Evolutionary conservation across 2,329 filamentous ascomycete genomes (phyloP).

Genomic region (Emydomyces testavorans): DNA sequence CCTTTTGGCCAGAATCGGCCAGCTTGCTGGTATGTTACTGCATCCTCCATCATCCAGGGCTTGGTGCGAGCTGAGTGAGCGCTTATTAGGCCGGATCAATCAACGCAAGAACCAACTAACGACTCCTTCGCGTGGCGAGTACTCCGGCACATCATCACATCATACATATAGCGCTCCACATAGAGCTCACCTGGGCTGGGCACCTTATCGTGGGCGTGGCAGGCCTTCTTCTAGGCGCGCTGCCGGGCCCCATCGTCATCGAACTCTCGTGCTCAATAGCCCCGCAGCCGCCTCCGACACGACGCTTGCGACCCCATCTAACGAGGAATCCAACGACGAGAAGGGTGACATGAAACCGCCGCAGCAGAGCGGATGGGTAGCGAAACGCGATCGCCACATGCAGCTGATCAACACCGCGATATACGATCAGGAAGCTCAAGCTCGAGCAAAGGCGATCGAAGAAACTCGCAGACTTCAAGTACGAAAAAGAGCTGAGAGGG

Average conservation of each 20-base stretch:
- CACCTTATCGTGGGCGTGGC: constrained; percentile 35
- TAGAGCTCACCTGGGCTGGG: constrained; percentile 28
- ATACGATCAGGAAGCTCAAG: constrained; percentile 61
- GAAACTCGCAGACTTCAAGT: constrained; percentile 44
- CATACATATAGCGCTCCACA: constrained; percentile 12
- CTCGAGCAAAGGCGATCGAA: constrained; percentile 59
- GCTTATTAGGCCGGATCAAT: constrained; percentile 59
- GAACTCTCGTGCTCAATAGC: constrained; percentile 55
- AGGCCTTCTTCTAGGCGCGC: constrained; percentile 31
- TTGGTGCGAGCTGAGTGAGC: constrained; percentile 28
- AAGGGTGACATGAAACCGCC: constrained; percentile 22
- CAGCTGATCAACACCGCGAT: constrained; percentile 73
- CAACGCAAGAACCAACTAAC: constrained; percentile 54
- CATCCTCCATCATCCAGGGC: constrained; percentile 23
- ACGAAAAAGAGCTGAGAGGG: constrained; percentile 49
- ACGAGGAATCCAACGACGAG: constrained; percentile 22
- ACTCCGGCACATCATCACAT: constrained; percentile 19
- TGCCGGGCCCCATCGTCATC: constrained; percentile 40
- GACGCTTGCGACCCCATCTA: constrained; percentile 19
- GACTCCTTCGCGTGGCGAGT: constrained; percentile 17
- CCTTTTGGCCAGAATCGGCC: constrained; percentile 45
- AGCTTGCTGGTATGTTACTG: constrained; percentile 42
- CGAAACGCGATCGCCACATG: constrained; percentile 62
- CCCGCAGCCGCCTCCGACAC: constrained; percentile 20
- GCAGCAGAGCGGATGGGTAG: constrained; percentile 49